phyloP scores from a whole-genome alignment of 768 basidiomycete genomes.

The Tylopilus intermedius region DNA sequence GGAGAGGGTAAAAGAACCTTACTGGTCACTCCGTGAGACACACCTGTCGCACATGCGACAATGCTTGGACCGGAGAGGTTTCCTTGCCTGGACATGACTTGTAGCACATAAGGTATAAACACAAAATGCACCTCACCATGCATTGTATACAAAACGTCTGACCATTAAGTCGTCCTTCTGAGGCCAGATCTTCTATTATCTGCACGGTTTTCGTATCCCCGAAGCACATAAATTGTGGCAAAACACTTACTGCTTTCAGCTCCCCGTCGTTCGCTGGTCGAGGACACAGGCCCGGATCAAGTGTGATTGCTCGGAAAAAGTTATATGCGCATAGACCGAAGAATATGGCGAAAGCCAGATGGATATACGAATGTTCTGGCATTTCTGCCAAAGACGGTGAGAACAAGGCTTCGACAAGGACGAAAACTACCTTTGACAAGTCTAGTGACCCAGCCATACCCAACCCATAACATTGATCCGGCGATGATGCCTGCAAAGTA shows the following conservation, averaged over 20 bases:
- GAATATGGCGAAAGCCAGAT: slow-evolving; percentile 69
- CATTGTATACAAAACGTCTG: slow-evolving; percentile 96
- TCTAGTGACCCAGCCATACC: slow-evolving; percentile 74
- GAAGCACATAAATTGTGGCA: neutral
- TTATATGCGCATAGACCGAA: slow-evolving; percentile 77
- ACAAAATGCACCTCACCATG: slow-evolving; percentile 53
- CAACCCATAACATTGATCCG: slow-evolving; percentile 82
- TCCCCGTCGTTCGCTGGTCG: slow-evolving; percentile 78
- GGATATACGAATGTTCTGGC: slow-evolving; percentile 67
- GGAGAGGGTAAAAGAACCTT: slow-evolving; percentile 28
- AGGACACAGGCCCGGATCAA: slow-evolving; percentile 88
- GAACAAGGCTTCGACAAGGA: neutral
- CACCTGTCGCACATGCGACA: slow-evolving; percentile 91
- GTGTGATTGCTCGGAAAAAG: slow-evolving; percentile 83
- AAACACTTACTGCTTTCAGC: slow-evolving; percentile 67
- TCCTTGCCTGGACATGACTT: slow-evolving; percentile 53
- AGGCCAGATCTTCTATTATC: slow-evolving; percentile 89
- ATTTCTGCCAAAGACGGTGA: slow-evolving; percentile 47
- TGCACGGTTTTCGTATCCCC: slow-evolving; percentile 26
- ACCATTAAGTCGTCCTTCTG: slow-evolving; percentile 84
- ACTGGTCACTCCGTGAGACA: slow-evolving; percentile 91
- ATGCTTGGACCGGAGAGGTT: slow-evolving; percentile 92
- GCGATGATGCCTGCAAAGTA: slow-evolving; percentile 92
- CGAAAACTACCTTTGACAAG: slow-evolving; percentile 58
- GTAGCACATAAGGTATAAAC: neutral